phyloP scores from a whole-genome alignment of 441 rosid species.

The Capsella rubella region DNA sequence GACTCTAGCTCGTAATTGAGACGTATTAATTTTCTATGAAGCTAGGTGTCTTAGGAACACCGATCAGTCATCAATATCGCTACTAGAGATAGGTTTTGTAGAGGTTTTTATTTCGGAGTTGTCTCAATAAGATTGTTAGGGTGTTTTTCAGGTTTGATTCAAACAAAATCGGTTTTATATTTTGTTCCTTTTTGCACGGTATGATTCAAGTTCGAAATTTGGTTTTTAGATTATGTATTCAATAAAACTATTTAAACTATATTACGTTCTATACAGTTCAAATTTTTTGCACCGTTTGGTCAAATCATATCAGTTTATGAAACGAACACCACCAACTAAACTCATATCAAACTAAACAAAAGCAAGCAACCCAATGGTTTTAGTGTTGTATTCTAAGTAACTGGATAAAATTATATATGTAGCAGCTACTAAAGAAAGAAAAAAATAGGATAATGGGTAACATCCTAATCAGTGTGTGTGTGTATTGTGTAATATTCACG shows the following conservation, averaged over 20 bases:
- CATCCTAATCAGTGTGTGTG: conserved; percentile 33
- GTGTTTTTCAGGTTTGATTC: no score
- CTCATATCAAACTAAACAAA: neutral
- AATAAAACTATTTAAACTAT: no score
- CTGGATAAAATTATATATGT: neutral
- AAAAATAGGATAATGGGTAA: conserved; percentile 20
- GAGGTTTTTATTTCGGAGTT: neutral
- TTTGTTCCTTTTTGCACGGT: neutral
- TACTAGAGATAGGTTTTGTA: neutral
- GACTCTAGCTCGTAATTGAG: neutral
- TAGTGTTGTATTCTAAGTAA: neutral
- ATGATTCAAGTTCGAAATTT: neutral
- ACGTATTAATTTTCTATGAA: neutral
- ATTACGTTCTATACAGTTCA: no score
- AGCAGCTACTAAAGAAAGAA: neutral
- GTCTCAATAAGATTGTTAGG: neutral
- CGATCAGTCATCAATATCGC: neutral
- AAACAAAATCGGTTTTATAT: no score
- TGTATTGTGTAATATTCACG: conserved; percentile 25
- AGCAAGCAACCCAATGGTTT: neutral
- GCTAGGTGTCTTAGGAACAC: neutral
- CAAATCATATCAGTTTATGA: neutral
- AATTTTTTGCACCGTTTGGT: neutral
- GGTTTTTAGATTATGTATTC: neutral
- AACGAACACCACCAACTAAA: neutral